Evolutionary conservation across 2,329 filamentous ascomycete species (phyloP), one percentile per base, ranked within the genome.

Genomic region (Pseudocercospora fuligena): DNA sequence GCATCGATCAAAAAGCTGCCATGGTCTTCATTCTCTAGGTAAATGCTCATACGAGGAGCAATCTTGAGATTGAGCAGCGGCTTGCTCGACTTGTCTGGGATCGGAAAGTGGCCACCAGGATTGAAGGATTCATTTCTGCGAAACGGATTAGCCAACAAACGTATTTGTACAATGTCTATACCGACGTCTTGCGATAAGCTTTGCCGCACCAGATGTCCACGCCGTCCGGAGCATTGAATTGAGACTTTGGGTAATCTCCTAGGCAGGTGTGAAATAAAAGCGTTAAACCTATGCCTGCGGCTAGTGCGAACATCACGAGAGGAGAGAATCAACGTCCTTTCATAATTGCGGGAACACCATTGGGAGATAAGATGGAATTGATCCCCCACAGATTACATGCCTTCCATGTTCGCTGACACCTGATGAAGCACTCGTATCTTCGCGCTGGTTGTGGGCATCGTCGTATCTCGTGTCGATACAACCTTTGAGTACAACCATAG

Each of bases 151-250:
- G 27, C 27, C 27, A 27, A 27, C 27, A 3, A 27, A 6, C 27
- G 6, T 27, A 27, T 27, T 27, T 27, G 27, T 3, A 27, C 27
- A 27, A 27, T 27, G 27, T 27, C 27, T 27, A 27, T 3, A 19
- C 47, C 21, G n/a, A 51, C 47, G 47, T 51, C 47, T 51, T 51
- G 46, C 67, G 23, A 71, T 84, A 84, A 6, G 81, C 81, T 66
- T 84, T 84, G 8, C 82, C 82, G 69, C 82, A 82, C 81, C 81
- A 83, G 19, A 81, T 81, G 62, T 82, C 79, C 14, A 83, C 81
- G 7, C 80, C 80, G 51, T 78, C 53, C 31, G 66, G 66, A 61
- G 67, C 69, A 61, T 70, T 70, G 60, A 70, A 70, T 31, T 69
- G 63, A 12, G 66, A 51, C 19, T 51, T 51, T n/a, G 47, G 47